These are phyloP conservation scores for Prunus mira DNA, from an alignment of 306 rosid species.

Conservation along the genomic window DNA sequence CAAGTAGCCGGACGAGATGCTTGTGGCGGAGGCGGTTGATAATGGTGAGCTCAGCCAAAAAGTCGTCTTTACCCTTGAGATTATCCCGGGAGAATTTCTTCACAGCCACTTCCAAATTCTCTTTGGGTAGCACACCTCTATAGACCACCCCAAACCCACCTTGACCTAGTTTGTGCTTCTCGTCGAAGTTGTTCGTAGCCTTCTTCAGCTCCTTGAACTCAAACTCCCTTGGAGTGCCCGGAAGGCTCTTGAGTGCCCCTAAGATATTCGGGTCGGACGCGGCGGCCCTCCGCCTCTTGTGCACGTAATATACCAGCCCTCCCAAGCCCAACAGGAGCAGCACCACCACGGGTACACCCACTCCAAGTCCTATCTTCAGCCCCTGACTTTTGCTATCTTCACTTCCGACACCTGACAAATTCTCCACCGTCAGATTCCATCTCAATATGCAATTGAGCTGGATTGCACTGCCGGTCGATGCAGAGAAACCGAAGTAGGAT, in stretches of 20 bases:
- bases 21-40: slow-evolving; percentile 83
- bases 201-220: slow-evolving; percentile 51
- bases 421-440: slow-evolving; percentile 65
- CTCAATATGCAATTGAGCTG: slow-evolving; percentile 58
- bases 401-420: slow-evolving; percentile 3
- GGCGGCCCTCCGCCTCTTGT: slow-evolving; percentile 22
- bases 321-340: slow-evolving; percentile 13
- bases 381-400: neutral
- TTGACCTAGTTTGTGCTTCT: slow-evolving; percentile 52
- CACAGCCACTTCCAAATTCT: slow-evolving; percentile 56
- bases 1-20: slow-evolving; percentile 59
- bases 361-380: slow-evolving; percentile 41
- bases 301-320: slow-evolving; percentile 18
- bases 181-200: slow-evolving; percentile 64
- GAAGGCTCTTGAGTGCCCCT: slow-evolving; percentile 64
- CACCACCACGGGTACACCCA: slow-evolving; percentile 34
- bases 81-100: slow-evolving; percentile 64
- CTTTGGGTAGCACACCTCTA: slow-evolving; percentile 43
- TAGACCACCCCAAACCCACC: slow-evolving; percentile 79
- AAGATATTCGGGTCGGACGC: slow-evolving; percentile 33
- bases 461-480: slow-evolving; percentile 47
- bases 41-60: slow-evolving; percentile 69
- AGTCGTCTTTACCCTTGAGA: slow-evolving; percentile 66
- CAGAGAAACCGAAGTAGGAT: slow-evolving; percentile 68
- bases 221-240: slow-evolving; percentile 72